Conservation (phyloP, 1,139 yeast genomes). For the Nakaseomyces nivariensis region DNA sequence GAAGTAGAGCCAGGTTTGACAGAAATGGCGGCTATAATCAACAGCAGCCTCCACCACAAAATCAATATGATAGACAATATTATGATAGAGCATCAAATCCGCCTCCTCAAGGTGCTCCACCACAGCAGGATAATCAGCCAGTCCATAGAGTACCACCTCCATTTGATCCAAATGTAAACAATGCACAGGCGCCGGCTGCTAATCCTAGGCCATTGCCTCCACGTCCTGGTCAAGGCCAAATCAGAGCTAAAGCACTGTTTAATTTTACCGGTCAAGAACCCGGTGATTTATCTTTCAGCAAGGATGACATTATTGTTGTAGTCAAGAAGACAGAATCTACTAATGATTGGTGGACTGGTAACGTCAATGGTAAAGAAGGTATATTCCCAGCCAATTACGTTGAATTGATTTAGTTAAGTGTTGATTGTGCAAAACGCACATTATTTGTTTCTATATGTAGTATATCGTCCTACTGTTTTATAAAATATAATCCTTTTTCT, state of each 20-base stretch:
- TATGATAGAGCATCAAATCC: neutral
- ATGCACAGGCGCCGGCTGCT: conserved; percentile 10
- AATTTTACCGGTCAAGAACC: conserved; percentile 67
- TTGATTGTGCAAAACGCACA: neutral
- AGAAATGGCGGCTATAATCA: conserved; percentile 7
- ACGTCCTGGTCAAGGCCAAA: conserved; percentile 24
- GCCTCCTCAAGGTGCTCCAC: neutral
- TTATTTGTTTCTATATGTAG: neutral
- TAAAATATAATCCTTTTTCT: no score
- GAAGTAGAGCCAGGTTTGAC: conserved; percentile 5
- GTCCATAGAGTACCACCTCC: neutral
- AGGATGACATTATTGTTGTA: conserved; percentile 91
- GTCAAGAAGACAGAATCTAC: conserved; percentile 74
- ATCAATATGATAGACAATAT: conserved; percentile 3
- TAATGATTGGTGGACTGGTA: conserved; percentile 99
- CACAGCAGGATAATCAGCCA: neutral
- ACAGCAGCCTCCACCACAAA: neutral
- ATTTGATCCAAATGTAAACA: neutral
- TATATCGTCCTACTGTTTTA: no score
- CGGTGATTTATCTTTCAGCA: conserved; percentile 84
- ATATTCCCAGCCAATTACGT: conserved; percentile 97
- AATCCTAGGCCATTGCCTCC: conserved; percentile 3
- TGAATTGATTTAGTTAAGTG: conserved; percentile 22
- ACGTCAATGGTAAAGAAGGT: conserved; percentile 71
- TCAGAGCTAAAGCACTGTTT: conserved; percentile 80